phyloP scores from a whole-genome alignment of 768 basidiomycete species.

The Leccinum imitatum region DNA sequence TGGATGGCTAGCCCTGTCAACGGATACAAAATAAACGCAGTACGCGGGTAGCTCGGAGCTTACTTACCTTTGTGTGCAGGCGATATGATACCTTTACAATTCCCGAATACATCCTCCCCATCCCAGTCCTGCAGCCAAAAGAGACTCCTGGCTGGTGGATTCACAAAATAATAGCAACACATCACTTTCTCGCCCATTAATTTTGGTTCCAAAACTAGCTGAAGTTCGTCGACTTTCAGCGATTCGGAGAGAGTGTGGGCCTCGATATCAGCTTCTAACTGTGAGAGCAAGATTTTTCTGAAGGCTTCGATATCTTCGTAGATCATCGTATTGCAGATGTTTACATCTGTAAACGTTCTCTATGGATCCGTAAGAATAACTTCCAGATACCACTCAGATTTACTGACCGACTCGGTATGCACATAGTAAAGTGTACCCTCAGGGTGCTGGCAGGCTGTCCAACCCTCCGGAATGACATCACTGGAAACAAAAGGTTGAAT shows the following conservation, averaged over 20 bases:
- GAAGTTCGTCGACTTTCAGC: slow-evolving; percentile 34
- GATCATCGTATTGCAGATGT: slow-evolving; percentile 43
- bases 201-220: slow-evolving; percentile 47
- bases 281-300: slow-evolving; percentile 15
- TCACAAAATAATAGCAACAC: slow-evolving; percentile 53
- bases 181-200: slow-evolving; percentile 18
- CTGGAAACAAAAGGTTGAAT: slow-evolving; percentile 7
- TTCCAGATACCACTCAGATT: not conserved
- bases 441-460: slow-evolving; percentile 45
- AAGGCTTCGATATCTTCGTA: slow-evolving; percentile 37
- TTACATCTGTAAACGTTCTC: slow-evolving; percentile 55
- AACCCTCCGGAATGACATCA: slow-evolving; percentile 32
- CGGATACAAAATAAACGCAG: slow-evolving; percentile 13
- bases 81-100: slow-evolving; percentile 22
- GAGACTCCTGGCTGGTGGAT: slow-evolving; percentile 44
- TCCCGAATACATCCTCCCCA: slow-evolving; percentile 29
- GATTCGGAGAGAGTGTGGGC: slow-evolving; percentile 10
- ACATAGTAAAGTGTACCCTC: slow-evolving; percentile 30
- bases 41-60: not conserved
- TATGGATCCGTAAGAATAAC: slow-evolving; percentile 26
- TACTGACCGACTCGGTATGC: slow-evolving; percentile 42
- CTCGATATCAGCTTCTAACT: slow-evolving; percentile 20
- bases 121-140: slow-evolving; percentile 54
- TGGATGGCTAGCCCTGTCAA: slow-evolving; percentile 34
- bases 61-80: slow-evolving; percentile 27